These are phyloP conservation scores for Smallanthus sonchifolius DNA, from an alignment of 129 eudicot genomes.

Conservation along the genomic window DNA sequence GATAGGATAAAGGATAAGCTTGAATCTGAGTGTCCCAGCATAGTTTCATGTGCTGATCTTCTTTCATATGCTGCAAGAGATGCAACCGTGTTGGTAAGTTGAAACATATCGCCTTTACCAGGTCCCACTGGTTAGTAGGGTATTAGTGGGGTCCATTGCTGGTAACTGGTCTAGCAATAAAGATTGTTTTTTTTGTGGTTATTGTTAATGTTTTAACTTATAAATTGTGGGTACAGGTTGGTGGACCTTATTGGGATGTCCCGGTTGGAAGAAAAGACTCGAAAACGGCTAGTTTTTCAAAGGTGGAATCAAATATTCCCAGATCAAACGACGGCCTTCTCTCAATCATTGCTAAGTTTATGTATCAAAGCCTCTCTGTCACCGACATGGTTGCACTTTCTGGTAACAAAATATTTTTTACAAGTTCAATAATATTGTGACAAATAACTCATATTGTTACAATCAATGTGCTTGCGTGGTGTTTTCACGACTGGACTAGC, in stretches of 20 bases:
- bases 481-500: too few relatives aligned
- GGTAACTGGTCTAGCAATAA: neutral
- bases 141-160: neutral
- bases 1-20: conserved; percentile 68
- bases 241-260: conserved; percentile 95
- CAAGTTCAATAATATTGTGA: neutral
- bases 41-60: conserved; percentile 81
- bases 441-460: neutral
- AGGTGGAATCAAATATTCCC: conserved; percentile 52
- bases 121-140: neutral
- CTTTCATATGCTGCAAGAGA: conserved; percentile 89
- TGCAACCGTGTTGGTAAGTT: conserved; percentile 64
- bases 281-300: conserved; percentile 49
- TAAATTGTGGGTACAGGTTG: conserved; percentile 46
- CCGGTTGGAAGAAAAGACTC: conserved; percentile 85
- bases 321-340: conserved; percentile 58
- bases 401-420: conserved; percentile 32
- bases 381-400: conserved; percentile 96
- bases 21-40: conserved; percentile 91
- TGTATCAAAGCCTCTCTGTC: conserved; percentile 70
- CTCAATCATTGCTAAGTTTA: conserved; percentile 69
- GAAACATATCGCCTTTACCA: neutral
- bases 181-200: neutral
- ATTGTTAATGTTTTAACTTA: neutral
- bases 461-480: neutral